These are phyloP conservation scores for Alternaria gaisen DNA, from an alignment of 2,329 filamentous ascomycete species.

Conservation along the genomic window DNA sequence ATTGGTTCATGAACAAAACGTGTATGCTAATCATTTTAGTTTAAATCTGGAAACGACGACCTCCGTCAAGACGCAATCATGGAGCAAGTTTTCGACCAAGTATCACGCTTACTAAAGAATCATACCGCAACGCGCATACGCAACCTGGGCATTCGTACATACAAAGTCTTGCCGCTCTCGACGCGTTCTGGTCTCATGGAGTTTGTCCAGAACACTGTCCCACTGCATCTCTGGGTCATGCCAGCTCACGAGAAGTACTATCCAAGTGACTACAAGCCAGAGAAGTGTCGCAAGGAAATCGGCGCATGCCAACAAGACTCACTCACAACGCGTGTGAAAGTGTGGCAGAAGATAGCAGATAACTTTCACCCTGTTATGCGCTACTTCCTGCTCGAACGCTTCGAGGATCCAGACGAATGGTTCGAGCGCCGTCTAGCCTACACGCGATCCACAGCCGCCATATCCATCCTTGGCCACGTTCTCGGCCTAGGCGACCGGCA, in stretches of 20 bases:
- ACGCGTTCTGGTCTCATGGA: conserved; percentile 90
- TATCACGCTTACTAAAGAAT: conserved; percentile 85
- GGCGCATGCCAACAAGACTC: conserved; percentile 74
- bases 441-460: conserved; percentile 89
- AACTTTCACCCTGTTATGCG: conserved; percentile 92
- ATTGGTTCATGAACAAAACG: not conserved
- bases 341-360: conserved; percentile 80
- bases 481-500: conserved; percentile 93
- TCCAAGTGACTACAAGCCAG: conserved; percentile 81
- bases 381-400: conserved; percentile 97
- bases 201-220: conserved; percentile 92
- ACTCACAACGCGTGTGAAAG: conserved; percentile 74
- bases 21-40: conserved; percentile 51
- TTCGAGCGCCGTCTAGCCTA: conserved; percentile 89
- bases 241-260: conserved; percentile 88
- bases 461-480: conserved; percentile 93
- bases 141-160: conserved; percentile 89
- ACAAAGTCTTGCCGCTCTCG: conserved; percentile 93
- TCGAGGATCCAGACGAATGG: conserved; percentile 94
- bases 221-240: conserved; percentile 90
- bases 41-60: conserved; percentile 96
- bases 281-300: conserved; percentile 81
- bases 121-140: conserved; percentile 89
- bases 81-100: conserved; percentile 98
- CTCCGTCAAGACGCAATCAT: conserved; percentile 97